Percentiles rank a stretch among this genome's conserved stretches.
These are phyloP conservation scores for Yueomyces sp. DNA, from an alignment of 1,139 yeast genomes.

Conservation along the genomic window DNA sequence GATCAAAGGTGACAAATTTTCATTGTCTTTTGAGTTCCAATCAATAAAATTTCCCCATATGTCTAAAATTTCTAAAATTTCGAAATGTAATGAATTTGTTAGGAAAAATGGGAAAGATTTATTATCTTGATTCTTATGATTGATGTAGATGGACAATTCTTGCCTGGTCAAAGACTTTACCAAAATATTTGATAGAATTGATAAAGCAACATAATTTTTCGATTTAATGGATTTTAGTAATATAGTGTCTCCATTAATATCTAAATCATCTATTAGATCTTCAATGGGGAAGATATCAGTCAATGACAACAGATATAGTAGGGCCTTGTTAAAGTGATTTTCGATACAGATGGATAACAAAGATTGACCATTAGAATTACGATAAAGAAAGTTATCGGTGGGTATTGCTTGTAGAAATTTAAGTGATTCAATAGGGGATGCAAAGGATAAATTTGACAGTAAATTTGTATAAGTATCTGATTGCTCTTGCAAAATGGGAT, in stretches of 20 bases:
- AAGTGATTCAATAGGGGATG: not conserved
- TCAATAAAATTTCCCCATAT: slow-evolving; percentile 45
- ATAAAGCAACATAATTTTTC: slow-evolving; percentile 37
- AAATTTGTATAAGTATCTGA: slow-evolving; percentile 10
- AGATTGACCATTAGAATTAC: slow-evolving; percentile 59
- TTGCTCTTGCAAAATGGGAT: not conserved
- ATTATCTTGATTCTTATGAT: slow-evolving; percentile 33
- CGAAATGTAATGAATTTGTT: slow-evolving; percentile 57
- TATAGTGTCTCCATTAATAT: slow-evolving; percentile 41
- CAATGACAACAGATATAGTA: slow-evolving; percentile 33
- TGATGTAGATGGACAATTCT: slow-evolving; percentile 40
- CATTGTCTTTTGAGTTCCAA: slow-evolving; percentile 60
- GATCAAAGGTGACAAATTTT: slow-evolving; percentile 71
- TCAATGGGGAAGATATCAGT: slow-evolving; percentile 43
- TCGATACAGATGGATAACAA: slow-evolving; percentile 42
- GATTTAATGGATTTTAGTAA: slow-evolving; percentile 48
- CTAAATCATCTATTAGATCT: slow-evolving; percentile 53
- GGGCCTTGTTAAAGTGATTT: slow-evolving; percentile 31
- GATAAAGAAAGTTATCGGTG: slow-evolving; percentile 25
- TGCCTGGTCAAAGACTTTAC: slow-evolving; percentile 29
- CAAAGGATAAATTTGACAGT: not conserved
- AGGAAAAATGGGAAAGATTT: slow-evolving; percentile 28
- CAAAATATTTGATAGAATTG: slow-evolving; percentile 37
- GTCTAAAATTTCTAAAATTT: slow-evolving; percentile 33
- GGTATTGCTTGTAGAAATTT: not conserved